Evolutionary conservation across 2,329 filamentous ascomycete genomes (phyloP).

Genomic region (Ophiocordyceps camponoti-floridani): DNA sequence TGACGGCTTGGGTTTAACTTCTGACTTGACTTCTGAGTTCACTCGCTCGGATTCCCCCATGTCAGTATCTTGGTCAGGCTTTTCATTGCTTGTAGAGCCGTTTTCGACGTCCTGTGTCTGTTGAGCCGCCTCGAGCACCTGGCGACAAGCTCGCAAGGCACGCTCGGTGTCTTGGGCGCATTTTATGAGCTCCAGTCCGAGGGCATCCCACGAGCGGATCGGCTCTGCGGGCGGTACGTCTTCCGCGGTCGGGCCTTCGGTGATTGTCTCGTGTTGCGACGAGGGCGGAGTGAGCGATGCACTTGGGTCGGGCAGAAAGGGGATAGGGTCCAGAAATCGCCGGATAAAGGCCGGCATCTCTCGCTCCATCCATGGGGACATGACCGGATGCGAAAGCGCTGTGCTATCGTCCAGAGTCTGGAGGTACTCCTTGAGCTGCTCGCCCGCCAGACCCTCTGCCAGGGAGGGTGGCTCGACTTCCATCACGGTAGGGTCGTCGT

Average conservation of each 20-base stretch:
- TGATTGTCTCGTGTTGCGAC: background rate
- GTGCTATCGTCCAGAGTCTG: slow-evolving; percentile 34
- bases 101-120: background rate
- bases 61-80: slow-evolving; percentile 1
- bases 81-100: too few species aligned
- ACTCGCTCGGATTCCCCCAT: background rate
- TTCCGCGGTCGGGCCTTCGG: background rate
- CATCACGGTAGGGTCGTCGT: slow-evolving; percentile 44
- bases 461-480: slow-evolving; percentile 46
- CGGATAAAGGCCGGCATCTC: slow-evolving; percentile 31
- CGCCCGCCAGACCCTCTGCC: slow-evolving; percentile 44
- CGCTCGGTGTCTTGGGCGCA: slow-evolving; percentile 11
- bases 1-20: background rate
- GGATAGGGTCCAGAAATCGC: slow-evolving; percentile 41
- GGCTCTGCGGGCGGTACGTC: slow-evolving; percentile 1
- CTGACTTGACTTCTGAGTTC: background rate
- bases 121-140: slow-evolving; percentile 9
- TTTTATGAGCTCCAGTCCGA: slow-evolving; percentile 15
- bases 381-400: slow-evolving; percentile 39
- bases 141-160: slow-evolving; percentile 13
- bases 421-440: slow-evolving; percentile 39
- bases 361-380: slow-evolving; percentile 36
- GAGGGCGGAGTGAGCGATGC: slow-evolving; percentile 15
- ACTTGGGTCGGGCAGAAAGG: slow-evolving; percentile 39
- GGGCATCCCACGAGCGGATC: slow-evolving; percentile 13